Evolutionary conservation across 2,329 filamentous ascomycete genomes (phyloP).

Genomic region (Fusarium sterilihyphosum): DNA sequence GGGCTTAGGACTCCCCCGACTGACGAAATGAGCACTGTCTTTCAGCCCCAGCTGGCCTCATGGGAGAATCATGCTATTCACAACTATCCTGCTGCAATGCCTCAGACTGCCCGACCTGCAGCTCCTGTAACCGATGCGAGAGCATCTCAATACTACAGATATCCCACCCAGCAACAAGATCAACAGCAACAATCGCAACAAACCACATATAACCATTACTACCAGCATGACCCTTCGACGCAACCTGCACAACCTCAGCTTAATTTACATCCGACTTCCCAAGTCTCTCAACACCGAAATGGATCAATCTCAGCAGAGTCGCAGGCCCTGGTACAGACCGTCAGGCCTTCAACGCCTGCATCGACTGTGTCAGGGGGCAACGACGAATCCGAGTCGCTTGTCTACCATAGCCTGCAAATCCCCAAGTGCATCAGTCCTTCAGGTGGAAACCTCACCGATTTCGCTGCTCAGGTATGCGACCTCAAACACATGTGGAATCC

Average conservation of each 20-base stretch:
- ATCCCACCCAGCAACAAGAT: constrained; percentile 40
- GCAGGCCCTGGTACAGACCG: constrained; percentile 45
- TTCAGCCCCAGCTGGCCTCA: constrained; percentile 58
- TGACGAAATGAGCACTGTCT: constrained; percentile 65
- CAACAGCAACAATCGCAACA: constrained; percentile 13
- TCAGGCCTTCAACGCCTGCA: constrained; percentile 50
- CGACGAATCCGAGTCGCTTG: constrained; percentile 57
- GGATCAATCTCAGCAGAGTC: constrained; percentile 30
- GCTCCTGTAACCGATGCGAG: constrained; percentile 48
- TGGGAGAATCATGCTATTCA: constrained; percentile 59
- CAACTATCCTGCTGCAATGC: constrained; percentile 50
- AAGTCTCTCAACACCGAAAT: constrained; percentile 26
- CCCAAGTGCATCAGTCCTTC: constrained; percentile 79
- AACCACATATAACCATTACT: constrained; percentile 17
- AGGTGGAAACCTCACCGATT: constrained; percentile 81
- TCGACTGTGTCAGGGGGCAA: constrained; percentile 41
- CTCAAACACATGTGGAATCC: no score
- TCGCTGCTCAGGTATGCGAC: constrained; percentile 78
- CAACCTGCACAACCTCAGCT: constrained; percentile 8
- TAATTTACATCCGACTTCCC: constrained; percentile 22
- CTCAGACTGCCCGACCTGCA: constrained; percentile 48
- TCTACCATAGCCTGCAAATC: constrained; percentile 73
- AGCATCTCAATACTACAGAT: constrained; percentile 47
- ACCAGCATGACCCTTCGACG: constrained; percentile 25
- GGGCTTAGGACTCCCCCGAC: constrained; percentile 62